Evolutionary conservation across 2,329 filamentous ascomycete genomes (phyloP).

Genomic region (Juglanconis sp.): DNA sequence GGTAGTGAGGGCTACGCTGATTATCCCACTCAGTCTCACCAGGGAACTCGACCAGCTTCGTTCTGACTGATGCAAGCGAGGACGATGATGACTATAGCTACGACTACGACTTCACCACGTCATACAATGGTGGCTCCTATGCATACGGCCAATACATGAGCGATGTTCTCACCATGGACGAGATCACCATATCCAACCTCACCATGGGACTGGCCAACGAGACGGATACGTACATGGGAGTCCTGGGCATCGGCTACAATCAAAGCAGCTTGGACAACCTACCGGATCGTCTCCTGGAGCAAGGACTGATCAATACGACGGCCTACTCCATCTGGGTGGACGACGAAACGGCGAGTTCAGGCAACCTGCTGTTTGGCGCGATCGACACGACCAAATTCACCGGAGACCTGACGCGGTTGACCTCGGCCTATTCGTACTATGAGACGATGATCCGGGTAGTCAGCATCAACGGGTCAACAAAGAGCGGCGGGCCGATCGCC

Average conservation of each 20-base stretch:
- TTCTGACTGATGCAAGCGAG: constrained; percentile 15
- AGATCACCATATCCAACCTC: constrained; percentile 24
- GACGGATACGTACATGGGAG: constrained; percentile 20
- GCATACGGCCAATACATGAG: constrained; percentile 25
- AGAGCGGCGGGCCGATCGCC: constrained; percentile 2
- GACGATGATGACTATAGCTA: constrained; percentile 8
- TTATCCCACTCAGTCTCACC: constrained; percentile 3
- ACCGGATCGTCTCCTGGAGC: constrained; percentile 26
- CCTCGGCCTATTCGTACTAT: neutral
- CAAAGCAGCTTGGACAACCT: constrained; percentile 17
- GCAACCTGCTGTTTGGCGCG: constrained; percentile 30
- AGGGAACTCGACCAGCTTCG: constrained; percentile 23
- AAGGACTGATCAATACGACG: constrained; percentile 25
- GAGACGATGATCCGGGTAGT: constrained; percentile 3
- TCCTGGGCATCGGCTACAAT: constrained; percentile 29
- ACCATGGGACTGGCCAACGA: constrained; percentile 25
- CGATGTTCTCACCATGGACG: constrained; percentile 26
- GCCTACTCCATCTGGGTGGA: constrained; percentile 33
- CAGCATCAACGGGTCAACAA: constrained; percentile 15
- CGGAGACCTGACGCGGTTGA: constrained; percentile 7
- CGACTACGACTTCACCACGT: constrained; percentile 7
- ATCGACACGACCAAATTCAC: constrained; percentile 27
- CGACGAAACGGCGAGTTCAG: constrained; percentile 24
- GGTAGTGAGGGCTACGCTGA: constrained; percentile 6
- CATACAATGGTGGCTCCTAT: constrained; percentile 14